Base-by-base conservation (phyloP, 2,329 filamentous ascomycete genomes). In the Colletotrichum graminicola region DNA sequence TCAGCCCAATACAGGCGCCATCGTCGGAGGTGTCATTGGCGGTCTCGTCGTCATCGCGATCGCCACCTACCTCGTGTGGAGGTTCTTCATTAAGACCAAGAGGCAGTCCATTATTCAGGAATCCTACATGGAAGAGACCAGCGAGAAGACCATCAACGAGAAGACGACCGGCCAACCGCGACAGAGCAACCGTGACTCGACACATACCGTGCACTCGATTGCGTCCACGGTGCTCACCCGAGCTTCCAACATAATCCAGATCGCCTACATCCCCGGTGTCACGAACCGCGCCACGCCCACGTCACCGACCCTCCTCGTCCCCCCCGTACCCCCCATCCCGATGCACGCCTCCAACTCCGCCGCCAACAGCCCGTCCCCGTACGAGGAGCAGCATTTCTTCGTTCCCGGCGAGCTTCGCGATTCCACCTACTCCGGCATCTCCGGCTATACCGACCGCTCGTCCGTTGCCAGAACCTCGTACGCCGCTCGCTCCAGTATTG, bases 211-310 rank as follows among this genome's bases (percentile, higher is more conserved):
- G 66, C 89, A 92, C 77, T 98, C 95, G 16, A 94, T 99, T 79
- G 96, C 96, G 21, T 98, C 95, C 12, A 98, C 95, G 34, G 94
- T 98, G 71, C 89, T 98, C 72, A 98, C 96, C 23, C 91, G 96
- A 73, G 96, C 96, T 60, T 98, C 96, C 78, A 99, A 99, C 84
- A 95, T 99, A 79, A 99, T 99, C 77, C 96, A 98, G 83, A 99
- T 99, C 82, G 96, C 96, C 67, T 99, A 98, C 81, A 98, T 99
- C 75, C 96, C 96, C 18, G 96, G 96, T 72, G 95, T 98, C 77
- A 98, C 94, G 72, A 98, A 98, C 83, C 90, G 95, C 75, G 94
- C 95, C 16, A 91, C 92, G 10, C 93, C 93, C 6, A 91, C 92
- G n/a, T 95, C 94, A 0, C 93, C 94, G 3, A 91, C 90, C 49